Conservation (phyloP, 139 green algal species). For the Monoraphidium neglectum region DNA sequence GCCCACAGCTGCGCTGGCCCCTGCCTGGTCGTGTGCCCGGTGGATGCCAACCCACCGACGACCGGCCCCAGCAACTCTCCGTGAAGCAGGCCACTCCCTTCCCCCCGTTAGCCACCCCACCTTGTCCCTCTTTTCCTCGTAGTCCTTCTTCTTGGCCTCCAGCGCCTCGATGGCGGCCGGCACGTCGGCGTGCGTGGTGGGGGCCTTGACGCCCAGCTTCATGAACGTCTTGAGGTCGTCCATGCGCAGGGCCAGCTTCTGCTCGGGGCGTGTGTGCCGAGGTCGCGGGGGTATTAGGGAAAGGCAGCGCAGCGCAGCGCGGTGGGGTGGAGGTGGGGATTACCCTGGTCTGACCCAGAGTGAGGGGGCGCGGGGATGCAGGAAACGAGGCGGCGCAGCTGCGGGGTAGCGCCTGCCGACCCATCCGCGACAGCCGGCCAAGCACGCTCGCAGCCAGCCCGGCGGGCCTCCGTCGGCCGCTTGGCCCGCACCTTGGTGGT, state of each 20-base stretch:
- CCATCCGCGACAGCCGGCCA: background rate
- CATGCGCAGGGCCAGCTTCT: slow-evolving; percentile 21
- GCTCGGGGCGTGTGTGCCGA: background rate
- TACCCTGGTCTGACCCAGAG: background rate
- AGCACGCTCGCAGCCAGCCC: background rate
- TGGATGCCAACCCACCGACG: background rate
- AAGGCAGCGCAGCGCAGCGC: background rate
- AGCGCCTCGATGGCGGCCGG: slow-evolving; percentile 11
- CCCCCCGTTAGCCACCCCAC: slow-evolving; percentile 1
- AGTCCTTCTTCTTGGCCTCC: slow-evolving; percentile 30
- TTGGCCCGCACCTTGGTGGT: slow-evolving; percentile 8
- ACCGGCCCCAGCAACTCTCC: background rate
- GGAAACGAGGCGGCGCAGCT: background rate
- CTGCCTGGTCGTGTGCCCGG: background rate
- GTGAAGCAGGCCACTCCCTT: background rate
- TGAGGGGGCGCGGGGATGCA: background rate
- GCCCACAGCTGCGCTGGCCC: background rate
- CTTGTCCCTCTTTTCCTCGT: slow-evolving; percentile 27
- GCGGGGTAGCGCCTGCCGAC: background rate
- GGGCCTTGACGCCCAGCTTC: slow-evolving; percentile 19
- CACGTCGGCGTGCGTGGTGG: slow-evolving; percentile 20
- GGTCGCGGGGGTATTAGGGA: too few relatives aligned
- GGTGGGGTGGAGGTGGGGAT: background rate
- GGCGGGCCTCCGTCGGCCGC: background rate
- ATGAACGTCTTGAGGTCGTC: slow-evolving; percentile 25